Evolutionary conservation across 2,329 filamentous ascomycete species (phyloP).

Genomic region (Pseudocercospora eumusae): DNA sequence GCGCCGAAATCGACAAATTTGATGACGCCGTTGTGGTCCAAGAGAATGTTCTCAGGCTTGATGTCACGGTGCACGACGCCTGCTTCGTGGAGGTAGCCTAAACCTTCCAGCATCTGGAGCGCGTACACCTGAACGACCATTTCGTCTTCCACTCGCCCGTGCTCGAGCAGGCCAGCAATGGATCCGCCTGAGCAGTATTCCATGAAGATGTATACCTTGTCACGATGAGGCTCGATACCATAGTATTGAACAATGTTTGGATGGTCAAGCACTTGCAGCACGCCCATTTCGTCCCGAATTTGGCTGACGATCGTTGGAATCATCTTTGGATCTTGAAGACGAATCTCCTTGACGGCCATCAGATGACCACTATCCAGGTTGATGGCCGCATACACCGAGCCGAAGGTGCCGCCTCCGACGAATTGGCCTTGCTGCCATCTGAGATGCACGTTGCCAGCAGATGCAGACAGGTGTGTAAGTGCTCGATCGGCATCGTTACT

Average conservation of each 20-base stretch:
- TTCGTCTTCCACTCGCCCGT: constrained; percentile 96
- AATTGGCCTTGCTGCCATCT: constrained; percentile 99
- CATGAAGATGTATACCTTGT: constrained; percentile 99
- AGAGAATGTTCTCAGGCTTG: constrained; percentile 94
- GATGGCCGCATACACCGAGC: constrained; percentile 95
- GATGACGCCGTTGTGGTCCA: constrained; percentile 97
- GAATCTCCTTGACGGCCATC: constrained; percentile 99
- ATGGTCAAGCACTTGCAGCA: constrained; percentile 91
- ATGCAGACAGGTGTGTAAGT: constrained; percentile 88
- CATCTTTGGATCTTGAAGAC: constrained; percentile 91
- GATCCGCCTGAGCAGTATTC: constrained; percentile 97
- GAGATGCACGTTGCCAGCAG: constrained; percentile 90
- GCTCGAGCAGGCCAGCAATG: constrained; percentile 83
- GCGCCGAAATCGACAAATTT: constrained; percentile 99
- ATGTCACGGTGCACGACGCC: constrained; percentile 95
- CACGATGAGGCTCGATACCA: constrained; percentile 94
- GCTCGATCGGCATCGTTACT: constrained; percentile 95
- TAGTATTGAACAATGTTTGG: constrained; percentile 98
- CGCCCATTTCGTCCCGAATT: constrained; percentile 95
- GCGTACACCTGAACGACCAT: constrained; percentile 97
- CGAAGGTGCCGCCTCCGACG: constrained; percentile 94
- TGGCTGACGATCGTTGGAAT: constrained; percentile 92
- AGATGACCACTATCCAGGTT: constrained; percentile 93
- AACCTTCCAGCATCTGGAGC: constrained; percentile 86
- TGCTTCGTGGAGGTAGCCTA: constrained; percentile 89